Base-by-base conservation (phyloP, 371 early-diverging fungal species). In the Syncephalastrum sp. region DNA sequence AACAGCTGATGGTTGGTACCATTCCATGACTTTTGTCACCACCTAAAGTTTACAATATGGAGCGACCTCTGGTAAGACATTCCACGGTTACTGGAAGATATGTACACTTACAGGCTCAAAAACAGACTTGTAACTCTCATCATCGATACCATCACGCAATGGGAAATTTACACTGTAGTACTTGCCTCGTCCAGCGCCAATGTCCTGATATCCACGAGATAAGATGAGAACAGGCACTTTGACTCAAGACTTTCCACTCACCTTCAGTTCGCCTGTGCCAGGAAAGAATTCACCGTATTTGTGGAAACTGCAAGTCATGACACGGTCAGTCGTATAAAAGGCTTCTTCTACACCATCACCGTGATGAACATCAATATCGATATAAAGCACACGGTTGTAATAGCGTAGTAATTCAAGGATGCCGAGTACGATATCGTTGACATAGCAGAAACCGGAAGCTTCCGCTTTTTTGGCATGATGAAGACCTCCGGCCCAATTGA, bases 311-410 rank as follows among this genome's bases (percentile, higher is more conserved):
- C 93, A 91, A 0, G 99, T 97, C 97, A 99, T 96, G 43, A 99
- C 99, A 50, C 99, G 87, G 69, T 99, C 99, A 6, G 99, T 96
- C 12, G 93, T 91, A 70, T 98, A 99, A 76, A 99, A 99, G 2
- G 99, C 99, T 74, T 99, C 99, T 71, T 97, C 94, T 25, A 99
- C 99, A 42, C 99, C 99, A 69, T 99, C 99, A 10, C 99, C 99
- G 71, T 99, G 99, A 73, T 99, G 99, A 25, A 99, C 92, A 68
- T 99, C 99, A 66, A 99, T 99, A 74, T 99, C 99, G 63, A 99
- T 89, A 78, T 99, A 99, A 29, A 99, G 76, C 12, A 99, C 99
- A 50, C 99, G 90, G 54, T 89, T 88, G 75, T 99, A 91, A 67
- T 89, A 89, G 77, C 90, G 83, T 61, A 99, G 72, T 50, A 99